phyloP scores from a whole-genome alignment of 73 alveolate genomes.

The Paramecium tetraurelia region DNA sequence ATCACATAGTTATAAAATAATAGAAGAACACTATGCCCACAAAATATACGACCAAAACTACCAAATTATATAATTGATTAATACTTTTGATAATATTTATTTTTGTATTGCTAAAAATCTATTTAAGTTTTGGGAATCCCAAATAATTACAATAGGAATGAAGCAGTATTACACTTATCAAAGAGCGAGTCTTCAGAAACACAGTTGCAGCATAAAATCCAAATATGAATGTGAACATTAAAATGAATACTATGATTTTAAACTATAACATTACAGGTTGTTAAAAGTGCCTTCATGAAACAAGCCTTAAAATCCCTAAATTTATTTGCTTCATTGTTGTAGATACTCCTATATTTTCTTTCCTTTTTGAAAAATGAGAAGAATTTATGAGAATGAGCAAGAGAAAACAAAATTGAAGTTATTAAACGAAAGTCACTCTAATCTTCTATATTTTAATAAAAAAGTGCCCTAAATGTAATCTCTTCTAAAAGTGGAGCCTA shows the following conservation, averaged over 20 bases:
- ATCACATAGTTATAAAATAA: background rate
- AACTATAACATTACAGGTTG: background rate
- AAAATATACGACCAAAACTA: background rate
- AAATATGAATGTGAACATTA: background rate
- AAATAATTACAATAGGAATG: background rate
- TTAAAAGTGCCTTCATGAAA: background rate
- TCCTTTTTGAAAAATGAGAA: background rate
- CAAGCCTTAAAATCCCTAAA: background rate
- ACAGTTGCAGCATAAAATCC: background rate
- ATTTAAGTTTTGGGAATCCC: background rate
- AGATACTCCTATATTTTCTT: background rate
- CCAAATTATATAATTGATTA: background rate
- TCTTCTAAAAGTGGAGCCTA: slow-evolving; percentile 42
- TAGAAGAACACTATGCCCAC: background rate
- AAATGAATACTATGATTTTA: background rate
- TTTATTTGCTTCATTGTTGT: background rate
- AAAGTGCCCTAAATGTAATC: background rate
- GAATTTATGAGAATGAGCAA: background rate
- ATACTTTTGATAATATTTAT: background rate
- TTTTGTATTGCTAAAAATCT: background rate
- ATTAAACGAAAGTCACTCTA: background rate
- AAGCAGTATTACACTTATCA: background rate
- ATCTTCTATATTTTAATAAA: background rate
- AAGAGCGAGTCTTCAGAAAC: background rate
- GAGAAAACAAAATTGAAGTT: background rate